Percentiles rank a stretch among this genome's conserved stretches.
Evolutionary conservation across 495 filamentous ascomycete species (phyloP).

Genomic region (Trichodelitschia bisporula): DNA sequence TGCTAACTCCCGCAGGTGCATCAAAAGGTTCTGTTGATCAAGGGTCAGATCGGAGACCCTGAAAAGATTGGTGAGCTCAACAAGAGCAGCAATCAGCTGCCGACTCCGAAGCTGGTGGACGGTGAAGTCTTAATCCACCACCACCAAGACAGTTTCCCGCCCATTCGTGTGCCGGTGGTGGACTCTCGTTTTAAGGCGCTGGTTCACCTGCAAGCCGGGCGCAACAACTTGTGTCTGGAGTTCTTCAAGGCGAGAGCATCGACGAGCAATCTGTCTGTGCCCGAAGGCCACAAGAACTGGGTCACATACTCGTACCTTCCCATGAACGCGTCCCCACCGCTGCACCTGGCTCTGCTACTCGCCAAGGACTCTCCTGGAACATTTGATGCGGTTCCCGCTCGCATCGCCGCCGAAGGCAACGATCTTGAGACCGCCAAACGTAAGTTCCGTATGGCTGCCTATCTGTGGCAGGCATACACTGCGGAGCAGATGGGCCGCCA

Average conservation of each 20-base stretch:
- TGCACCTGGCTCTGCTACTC: constrained; percentile 65
- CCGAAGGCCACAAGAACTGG: constrained; percentile 43
- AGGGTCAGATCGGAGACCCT: constrained; percentile 55
- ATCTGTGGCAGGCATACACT: constrained; percentile 89
- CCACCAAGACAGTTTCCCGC: constrained; percentile 61
- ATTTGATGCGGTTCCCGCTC: constrained; percentile 58
- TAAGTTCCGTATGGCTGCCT: constrained; percentile 78
- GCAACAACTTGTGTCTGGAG: constrained; percentile 66
- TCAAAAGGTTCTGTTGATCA: constrained; percentile 65
- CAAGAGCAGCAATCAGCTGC: not conserved
- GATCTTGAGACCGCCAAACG: constrained; percentile 49
- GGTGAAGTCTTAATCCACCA: constrained; percentile 59
- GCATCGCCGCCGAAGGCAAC: constrained; percentile 55
- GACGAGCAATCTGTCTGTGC: constrained; percentile 38
- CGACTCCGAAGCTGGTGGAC: constrained; percentile 39
- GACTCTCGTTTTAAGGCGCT: constrained; percentile 76
- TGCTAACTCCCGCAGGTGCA: too few species aligned
- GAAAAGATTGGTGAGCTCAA: too few species aligned
- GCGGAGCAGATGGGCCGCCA: constrained; percentile 85
- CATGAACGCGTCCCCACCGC: constrained; percentile 43
- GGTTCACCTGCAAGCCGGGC: constrained; percentile 65
- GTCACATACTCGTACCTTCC: constrained; percentile 68
- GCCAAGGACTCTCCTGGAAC: constrained; percentile 72
- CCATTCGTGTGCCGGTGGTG: constrained; percentile 59
- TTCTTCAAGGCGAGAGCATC: constrained; percentile 61